phyloP scores from a whole-genome alignment of 169 alveolate species.

The Cryptosporidium meleagridis region DNA sequence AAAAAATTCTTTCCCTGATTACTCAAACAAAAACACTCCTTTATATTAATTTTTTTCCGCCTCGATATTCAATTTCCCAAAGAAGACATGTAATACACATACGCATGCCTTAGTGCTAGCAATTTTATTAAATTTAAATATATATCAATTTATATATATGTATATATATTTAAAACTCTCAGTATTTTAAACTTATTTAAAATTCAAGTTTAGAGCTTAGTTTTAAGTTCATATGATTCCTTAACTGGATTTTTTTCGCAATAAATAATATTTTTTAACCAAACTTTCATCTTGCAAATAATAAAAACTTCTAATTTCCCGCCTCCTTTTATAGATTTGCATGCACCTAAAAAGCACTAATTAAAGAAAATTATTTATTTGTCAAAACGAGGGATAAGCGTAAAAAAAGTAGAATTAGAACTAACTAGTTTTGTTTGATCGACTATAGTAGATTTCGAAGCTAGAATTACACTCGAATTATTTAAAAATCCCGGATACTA shows the following conservation, averaged over 20 bases:
- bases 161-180: too few species aligned
- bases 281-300: not conserved
- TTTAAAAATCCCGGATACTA: not conserved
- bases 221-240: not conserved
- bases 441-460: too few species aligned
- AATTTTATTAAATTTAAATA: not conserved
- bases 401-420: not conserved
- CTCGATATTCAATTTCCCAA: slow-evolving; percentile 58
- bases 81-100: slow-evolving; percentile 64
- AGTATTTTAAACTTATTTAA: not conserved
- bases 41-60: slow-evolving; percentile 17
- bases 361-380: not conserved
- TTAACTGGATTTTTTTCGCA: not conserved
- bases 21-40: slow-evolving; percentile 1
- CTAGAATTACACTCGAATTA: too few species aligned
- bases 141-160: not conserved
- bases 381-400: not conserved
- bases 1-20: not conserved
- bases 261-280: not conserved
- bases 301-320: slow-evolving; percentile 12
- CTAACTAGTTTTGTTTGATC: too few species aligned
- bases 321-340: slow-evolving; percentile 71
- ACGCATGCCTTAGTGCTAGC: slow-evolving; percentile 34
- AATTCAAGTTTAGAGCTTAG: not conserved
- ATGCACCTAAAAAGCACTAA: not conserved